Base-by-base conservation (phyloP, 2,329 filamentous ascomycete genomes). In the Aspergillus sp. region DNA sequence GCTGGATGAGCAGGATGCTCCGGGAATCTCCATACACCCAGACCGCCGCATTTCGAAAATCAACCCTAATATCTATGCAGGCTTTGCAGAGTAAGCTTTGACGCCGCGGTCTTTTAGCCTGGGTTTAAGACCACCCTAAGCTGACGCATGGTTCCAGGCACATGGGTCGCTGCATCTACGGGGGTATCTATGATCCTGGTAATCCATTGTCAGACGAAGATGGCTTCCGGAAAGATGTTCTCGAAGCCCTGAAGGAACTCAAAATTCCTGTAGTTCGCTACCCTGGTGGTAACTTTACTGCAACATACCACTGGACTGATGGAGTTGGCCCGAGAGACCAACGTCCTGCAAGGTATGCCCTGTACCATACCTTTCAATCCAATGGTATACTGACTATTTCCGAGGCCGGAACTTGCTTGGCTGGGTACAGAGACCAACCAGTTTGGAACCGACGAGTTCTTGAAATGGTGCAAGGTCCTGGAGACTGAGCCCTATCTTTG, bases 141-240 rank as follows among this genome's bases (percentile, higher is more conserved):
- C 58, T 69, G 41, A 68, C 53, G 27, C 31, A 12, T 59, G 37
- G 6, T 55, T 46, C 33, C 64, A 91, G 89, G 67, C 91, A 95
- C 75, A 95, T 95, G 90, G 90, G 90, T 67, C 86, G 90, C 61
- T 95, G 90, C 79, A 92, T 95, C 69, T 93, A 95, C 72, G 90
- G 90, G 62, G 90, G 91, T 63, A 89, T 95, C 70, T 93, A 92
- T 75, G 90, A 93, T 65, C 90, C 90, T 1, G 83, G 82, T 35
- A 92, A 87, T 71, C 77, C 85, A 3, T 81, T 92, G n/a, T 87
- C 89, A 2, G 89, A 93, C 65, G 80, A 85, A 54, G 80, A 90
- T 63, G 90, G 90, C 43, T 93, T 91, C 76, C 87, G 90, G 40
- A 90, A 82, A 64, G 90, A 95, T 74, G 90, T 95, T 43, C 83